A percentile compares a stretch with the other conserved stretches of the same genome.
These are phyloP conservation scores for Kwoniella botswanensis DNA, from an alignment of 768 basidiomycete species.

Conservation along the genomic window DNA sequence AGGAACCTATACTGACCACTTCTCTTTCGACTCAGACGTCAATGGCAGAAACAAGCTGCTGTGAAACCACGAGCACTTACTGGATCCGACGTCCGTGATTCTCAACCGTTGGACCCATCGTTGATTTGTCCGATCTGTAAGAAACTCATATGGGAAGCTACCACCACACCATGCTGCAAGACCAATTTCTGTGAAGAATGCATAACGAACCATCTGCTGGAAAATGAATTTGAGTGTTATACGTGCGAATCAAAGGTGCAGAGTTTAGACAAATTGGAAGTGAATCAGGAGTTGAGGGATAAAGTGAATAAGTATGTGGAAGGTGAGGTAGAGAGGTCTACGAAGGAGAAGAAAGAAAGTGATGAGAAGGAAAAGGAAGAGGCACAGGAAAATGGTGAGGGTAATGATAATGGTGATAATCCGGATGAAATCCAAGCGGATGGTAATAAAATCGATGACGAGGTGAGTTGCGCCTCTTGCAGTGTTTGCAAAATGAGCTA, in stretches of 20 bases:
- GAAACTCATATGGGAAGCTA: constrained; percentile 89
- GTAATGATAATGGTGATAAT: constrained; percentile 19
- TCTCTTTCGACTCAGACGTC: constrained; percentile 64
- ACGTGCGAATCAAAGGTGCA: constrained; percentile 85
- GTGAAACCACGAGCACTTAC: constrained; percentile 75
- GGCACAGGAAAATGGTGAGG: constrained; percentile 20
- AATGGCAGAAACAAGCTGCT: constrained; percentile 84
- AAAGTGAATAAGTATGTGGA: constrained; percentile 83
- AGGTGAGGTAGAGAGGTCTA: constrained; percentile 58
- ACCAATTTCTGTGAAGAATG: constrained; percentile 95
- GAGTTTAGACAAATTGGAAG: constrained; percentile 81
- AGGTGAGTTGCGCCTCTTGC: constrained; percentile 22
- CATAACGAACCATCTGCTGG: constrained; percentile 89
- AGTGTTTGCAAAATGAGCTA: background rate
- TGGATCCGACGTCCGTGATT: constrained; percentile 84
- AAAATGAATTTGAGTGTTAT: constrained; percentile 93
- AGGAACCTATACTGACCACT: no score
- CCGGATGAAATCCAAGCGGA: constrained; percentile 64
- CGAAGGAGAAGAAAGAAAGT: constrained; percentile 45
- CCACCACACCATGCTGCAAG: constrained; percentile 93
- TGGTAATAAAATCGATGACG: constrained; percentile 59
- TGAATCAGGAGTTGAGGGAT: constrained; percentile 78
- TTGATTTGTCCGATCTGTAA: constrained; percentile 90
- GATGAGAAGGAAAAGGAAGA: constrained; percentile 21
- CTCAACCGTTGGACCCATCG: constrained; percentile 73